phyloP scores from a whole-genome alignment of 1,139 yeast species.

The Candida pseudoviswanathii region DNA sequence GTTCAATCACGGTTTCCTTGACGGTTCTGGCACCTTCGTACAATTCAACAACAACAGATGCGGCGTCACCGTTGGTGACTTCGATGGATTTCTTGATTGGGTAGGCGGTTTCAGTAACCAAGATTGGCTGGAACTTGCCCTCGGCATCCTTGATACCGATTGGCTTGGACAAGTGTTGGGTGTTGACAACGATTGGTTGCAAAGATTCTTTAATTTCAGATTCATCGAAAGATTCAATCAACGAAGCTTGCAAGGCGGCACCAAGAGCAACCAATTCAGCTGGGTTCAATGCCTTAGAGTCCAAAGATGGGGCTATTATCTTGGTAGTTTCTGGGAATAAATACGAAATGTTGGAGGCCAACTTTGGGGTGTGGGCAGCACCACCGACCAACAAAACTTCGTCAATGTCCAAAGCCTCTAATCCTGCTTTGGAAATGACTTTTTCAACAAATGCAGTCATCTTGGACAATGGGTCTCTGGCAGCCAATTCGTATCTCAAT shows the following conservation, averaged over 20 bases:
- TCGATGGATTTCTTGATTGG: slow-evolving; percentile 83
- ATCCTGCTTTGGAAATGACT: slow-evolving; percentile 77
- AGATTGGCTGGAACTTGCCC: slow-evolving; percentile 72
- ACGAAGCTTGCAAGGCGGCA: slow-evolving; percentile 94
- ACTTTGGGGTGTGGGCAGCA: slow-evolving; percentile 87
- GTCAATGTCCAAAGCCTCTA: slow-evolving; percentile 84
- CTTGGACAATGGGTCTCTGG: slow-evolving; percentile 74
- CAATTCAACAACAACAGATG: slow-evolving; percentile 68
- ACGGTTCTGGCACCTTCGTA: slow-evolving; percentile 84
- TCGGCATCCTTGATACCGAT: slow-evolving; percentile 81
- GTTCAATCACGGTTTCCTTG: slow-evolving; percentile 75
- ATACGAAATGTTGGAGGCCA: slow-evolving; percentile 71
- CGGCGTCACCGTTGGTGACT: slow-evolving; percentile 61
- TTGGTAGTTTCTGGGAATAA: slow-evolving; percentile 82
- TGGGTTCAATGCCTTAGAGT: slow-evolving; percentile 81
- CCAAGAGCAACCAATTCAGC: slow-evolving; percentile 92
- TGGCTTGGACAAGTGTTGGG: slow-evolving; percentile 83
- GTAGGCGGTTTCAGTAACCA: slow-evolving; percentile 85
- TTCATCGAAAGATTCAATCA: slow-evolving; percentile 80
- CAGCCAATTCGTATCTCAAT: slow-evolving; percentile 87
- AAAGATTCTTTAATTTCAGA: slow-evolving; percentile 85
- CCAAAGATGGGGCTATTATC: slow-evolving; percentile 75
- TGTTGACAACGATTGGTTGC: slow-evolving; percentile 84
- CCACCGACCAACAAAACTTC: slow-evolving; percentile 96
- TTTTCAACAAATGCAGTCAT: slow-evolving; percentile 77